Evolutionary conservation across 345 rosid genomes (phyloP), one percentile per base, ranked within the genome.

Genomic region (Arabidopsis thaliana): DNA sequence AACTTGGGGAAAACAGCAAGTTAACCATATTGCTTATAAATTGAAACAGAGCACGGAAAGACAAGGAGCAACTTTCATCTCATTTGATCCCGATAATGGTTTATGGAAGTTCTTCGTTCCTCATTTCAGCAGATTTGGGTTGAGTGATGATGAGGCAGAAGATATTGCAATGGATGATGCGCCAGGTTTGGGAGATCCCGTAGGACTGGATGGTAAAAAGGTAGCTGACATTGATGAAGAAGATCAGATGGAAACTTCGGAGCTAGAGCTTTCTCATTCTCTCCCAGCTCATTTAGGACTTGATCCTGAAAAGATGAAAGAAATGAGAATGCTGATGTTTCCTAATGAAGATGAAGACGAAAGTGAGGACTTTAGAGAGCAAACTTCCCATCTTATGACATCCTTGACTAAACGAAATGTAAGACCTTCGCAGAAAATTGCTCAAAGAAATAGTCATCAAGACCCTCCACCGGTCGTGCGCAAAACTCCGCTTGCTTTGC

Each of bases 201-300:
- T 33, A n/a, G 78, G 69, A 61, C 77, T 81, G 72, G 83, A 78
- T 74, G 86, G 73, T 64, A 84, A 75, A 46, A 85, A 86, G 69
- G 58, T 72, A 71, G 62, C 75, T 58, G 87, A 79, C 22, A 50
- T 64, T 62, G 84, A 81, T 80, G 88, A 83, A 68, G 96, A 79
- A 44, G 45, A 75, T 69, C 82, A 34, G 50, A 69, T 83, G 51
- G 83, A 85, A 65, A 67, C 76, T 78, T 73, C 41, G 69, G 89
- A 80, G 72, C 83, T 84, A 14, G 83, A 85, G 82, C 94, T 95
- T 83, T 88, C 96, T 82, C 98, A 89, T 82, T 92, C 99, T 79
- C 96, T 92, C 81, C 99, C 97, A 71, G 83, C 96, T 23, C 94
- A 90, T 88, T 89, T 95, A 38, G 88, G 99, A 59, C 97, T 95